These are phyloP conservation scores for Dunaliella sp. DNA, from an alignment of 139 green algal species.

Conservation along the genomic window DNA sequence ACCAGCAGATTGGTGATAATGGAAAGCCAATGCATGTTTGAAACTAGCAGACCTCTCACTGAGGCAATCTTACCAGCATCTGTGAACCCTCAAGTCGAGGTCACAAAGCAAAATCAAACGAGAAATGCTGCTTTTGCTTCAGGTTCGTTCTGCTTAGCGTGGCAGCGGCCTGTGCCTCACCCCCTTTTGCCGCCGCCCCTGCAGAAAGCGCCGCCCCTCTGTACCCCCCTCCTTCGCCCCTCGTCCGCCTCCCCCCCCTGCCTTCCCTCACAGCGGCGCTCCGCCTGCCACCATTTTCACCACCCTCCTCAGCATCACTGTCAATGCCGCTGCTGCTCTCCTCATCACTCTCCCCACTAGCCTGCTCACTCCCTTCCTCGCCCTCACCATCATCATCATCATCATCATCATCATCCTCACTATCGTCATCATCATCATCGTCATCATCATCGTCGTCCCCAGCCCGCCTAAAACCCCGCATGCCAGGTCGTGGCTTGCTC, in stretches of 20 bases:
- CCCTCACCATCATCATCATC: background rate
- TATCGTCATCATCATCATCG: background rate
- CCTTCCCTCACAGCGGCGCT: too few relatives aligned
- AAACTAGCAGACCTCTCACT: too few relatives aligned
- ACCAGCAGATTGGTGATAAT: too few relatives aligned
- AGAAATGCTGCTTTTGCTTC: background rate
- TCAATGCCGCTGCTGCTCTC: background rate
- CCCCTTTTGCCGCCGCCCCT: background rate
- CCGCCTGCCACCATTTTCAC: background rate
- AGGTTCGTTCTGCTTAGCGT: background rate
- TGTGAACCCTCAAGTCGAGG: background rate
- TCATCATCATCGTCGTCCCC: constrained; percentile 11
- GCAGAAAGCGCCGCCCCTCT: background rate
- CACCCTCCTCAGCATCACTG: background rate
- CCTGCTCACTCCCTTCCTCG: too few relatives aligned
- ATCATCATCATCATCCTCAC: background rate
- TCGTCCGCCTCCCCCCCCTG: background rate
- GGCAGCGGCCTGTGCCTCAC: background rate
- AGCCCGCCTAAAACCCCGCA: background rate
- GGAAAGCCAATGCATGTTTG: too few relatives aligned
- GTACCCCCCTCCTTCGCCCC: background rate
- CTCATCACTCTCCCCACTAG: too few relatives aligned
- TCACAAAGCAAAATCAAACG: background rate
- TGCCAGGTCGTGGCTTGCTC: background rate
- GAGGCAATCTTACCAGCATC: too few relatives aligned